Evolutionary conservation across 331 rosid genomes (phyloP).

Genomic region (Malus hybrid): DNA sequence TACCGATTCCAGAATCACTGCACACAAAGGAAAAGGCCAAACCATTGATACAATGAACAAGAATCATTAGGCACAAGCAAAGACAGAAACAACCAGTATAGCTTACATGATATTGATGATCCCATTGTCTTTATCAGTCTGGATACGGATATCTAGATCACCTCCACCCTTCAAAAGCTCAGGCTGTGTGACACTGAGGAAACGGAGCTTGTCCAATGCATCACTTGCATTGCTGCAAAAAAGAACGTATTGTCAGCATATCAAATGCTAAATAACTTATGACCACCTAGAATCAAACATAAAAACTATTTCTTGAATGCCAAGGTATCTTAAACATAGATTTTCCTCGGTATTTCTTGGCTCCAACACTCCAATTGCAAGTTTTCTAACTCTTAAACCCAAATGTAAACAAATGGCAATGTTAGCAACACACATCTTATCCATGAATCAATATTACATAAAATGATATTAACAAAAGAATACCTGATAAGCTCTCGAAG

Average conservation of each 20-base stretch:
- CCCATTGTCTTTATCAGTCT: constrained; percentile 82
- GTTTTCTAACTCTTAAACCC: background rate
- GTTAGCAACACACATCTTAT: background rate
- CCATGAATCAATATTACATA: background rate
- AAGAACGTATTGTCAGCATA: background rate
- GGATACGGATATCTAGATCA: constrained; percentile 80
- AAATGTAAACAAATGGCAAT: background rate
- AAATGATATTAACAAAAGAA: background rate
- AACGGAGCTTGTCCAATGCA: constrained; percentile 95
- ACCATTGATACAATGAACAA: background rate
- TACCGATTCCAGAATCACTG: constrained; percentile 95
- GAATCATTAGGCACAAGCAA: background rate
- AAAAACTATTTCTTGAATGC: background rate
- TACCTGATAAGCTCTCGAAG: constrained; percentile 96
- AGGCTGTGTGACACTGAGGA: constrained; percentile 78
- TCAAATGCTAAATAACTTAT: constrained; percentile 3
- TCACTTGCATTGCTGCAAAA: constrained; percentile 88
- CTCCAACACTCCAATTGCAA: background rate
- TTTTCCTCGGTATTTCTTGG: too few relatives aligned
- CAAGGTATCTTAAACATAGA: background rate
- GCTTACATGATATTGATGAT: constrained; percentile 67
- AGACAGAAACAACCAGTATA: background rate
- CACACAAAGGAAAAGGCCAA: constrained; percentile 8
- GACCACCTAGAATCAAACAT: background rate
- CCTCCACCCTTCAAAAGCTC: constrained; percentile 64